Conservation (phyloP, 192 early-diverging fungal genomes). For the Dimargaris cristalligena region DNA sequence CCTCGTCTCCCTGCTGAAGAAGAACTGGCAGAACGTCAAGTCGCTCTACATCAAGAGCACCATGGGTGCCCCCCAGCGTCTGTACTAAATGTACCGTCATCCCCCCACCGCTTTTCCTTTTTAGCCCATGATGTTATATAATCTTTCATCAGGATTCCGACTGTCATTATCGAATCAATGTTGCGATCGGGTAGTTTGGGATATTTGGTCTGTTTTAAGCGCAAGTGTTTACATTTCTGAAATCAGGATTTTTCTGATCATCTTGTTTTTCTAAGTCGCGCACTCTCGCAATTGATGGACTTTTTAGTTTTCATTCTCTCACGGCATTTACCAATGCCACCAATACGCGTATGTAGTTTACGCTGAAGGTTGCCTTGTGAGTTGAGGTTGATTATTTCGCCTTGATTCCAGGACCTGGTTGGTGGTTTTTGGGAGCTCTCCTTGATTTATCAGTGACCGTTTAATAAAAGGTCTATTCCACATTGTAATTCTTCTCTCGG, state of each 20-base stretch:
- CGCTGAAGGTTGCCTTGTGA: no score
- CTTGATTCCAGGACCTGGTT: not conserved
- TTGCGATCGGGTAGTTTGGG: no score
- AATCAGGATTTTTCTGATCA: not conserved
- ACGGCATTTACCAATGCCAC: not conserved
- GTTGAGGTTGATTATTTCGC: not conserved
- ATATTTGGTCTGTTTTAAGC: no score
- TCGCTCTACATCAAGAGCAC: slow-evolving; percentile 94
- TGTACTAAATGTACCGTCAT: slow-evolving; percentile 43
- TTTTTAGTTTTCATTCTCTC: not conserved
- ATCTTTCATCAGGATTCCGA: no score
- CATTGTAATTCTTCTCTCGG: no score
- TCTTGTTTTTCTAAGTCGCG: no score
- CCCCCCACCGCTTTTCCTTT: not conserved
- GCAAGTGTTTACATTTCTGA: not conserved
- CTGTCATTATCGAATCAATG: no score
- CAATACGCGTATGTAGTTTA: no score
- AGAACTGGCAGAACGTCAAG: slow-evolving; percentile 99
- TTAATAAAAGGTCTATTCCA: no score
- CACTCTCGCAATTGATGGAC: not conserved
- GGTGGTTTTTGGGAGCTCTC: not conserved
- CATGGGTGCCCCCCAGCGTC: slow-evolving; percentile 86
- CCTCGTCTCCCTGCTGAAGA: slow-evolving; percentile 93
- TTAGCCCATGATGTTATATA: not conserved
- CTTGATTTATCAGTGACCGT: no score